Base-by-base conservation (phyloP, 768 basidiomycete genomes). In the Tricholoma sp. region DNA sequence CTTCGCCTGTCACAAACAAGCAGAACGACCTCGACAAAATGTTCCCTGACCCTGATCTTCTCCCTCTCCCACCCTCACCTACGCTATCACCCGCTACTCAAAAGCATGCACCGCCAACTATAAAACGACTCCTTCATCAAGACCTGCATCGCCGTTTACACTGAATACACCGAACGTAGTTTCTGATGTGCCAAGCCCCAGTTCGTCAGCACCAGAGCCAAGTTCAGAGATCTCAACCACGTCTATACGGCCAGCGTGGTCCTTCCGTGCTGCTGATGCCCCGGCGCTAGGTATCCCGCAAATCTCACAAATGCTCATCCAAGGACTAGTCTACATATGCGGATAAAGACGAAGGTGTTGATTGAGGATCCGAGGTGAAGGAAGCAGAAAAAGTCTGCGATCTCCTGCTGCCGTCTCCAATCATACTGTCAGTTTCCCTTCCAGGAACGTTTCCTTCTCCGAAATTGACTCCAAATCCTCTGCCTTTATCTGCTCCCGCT, bases 31-130 rank as follows among this genome's bases (percentile, higher is more conserved):
- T 24, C 4, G 31, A 31, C n/a, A 61, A 65, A 18, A 61, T 68
- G 8, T 66, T 66, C 57, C 68, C 72, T 6, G 78, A 80, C 57
- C 78, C 78, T 0, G 77, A 77, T 13, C 57, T 77, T 5, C 70
- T 77, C 12, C 75, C 78, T 5, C 70, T 80, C 2, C 76, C 61
- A 24, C 34, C 59, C 29, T 20, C 54, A 20, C 41, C 42, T 36
- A 49, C 60, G 24, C 24, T 24, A 24, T 1, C 24, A 24, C 24
- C 4, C 1, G 24, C 61, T n/a, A 61, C 63, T 32, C 56, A 55
- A 51, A 57, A 59, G 12, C 57, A 63, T 48, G 31, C 52, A 49
- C 45, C 63, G 63, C 6, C 42, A 33, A 39, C 36, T 39, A 17
- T 28, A 39, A 59, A 47, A 31, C 39, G 28, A 24, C 53, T 6